A percentile compares a stretch with the other conserved stretches of the same genome.
phyloP scores from a whole-genome alignment of 768 basidiomycete species.

The Lactifluus echinatus region DNA sequence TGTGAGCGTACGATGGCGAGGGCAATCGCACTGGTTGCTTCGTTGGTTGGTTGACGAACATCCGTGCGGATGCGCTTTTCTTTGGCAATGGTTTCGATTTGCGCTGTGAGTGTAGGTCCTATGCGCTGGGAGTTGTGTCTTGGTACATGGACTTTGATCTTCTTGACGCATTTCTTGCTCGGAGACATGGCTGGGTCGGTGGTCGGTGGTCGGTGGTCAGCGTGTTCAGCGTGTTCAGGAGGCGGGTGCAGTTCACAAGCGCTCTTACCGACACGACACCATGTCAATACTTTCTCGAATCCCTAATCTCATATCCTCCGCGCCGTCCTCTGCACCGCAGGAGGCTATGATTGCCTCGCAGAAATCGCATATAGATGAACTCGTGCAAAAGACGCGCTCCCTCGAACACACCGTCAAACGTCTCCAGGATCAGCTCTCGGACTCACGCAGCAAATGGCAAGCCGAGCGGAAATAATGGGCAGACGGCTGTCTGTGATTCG shows the following conservation, averaged over 20 bases:
- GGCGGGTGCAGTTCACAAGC: too few species aligned
- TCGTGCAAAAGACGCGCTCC: conserved; percentile 58
- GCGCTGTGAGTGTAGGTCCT: conserved; percentile 49
- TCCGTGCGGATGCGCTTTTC: conserved; percentile 44
- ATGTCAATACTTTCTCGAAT: conserved; percentile 10
- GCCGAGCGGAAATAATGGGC: conserved; percentile 51
- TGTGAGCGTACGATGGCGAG: conserved; percentile 53
- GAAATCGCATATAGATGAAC: conserved; percentile 62
- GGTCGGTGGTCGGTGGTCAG: too few species aligned
- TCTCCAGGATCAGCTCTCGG: conserved; percentile 35
- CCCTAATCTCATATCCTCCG: conserved; percentile 19
- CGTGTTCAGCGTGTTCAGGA: too few species aligned
- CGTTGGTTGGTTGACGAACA: conserved; percentile 53
- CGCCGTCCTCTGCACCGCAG: conserved; percentile 27
- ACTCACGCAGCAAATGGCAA: conserved; percentile 42
- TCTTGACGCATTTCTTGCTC: conserved; percentile 41
- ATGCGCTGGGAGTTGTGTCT: conserved; percentile 68
- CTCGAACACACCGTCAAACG: conserved; percentile 54
- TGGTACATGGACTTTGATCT: conserved; percentile 59
- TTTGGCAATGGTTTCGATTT: conserved; percentile 50
- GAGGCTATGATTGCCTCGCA: conserved; percentile 51
- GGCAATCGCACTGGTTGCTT: conserved; percentile 39
- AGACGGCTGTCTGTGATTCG: conserved; percentile 51
- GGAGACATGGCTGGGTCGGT: conserved; percentile 66
- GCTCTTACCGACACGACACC: too few species aligned